phyloP scores from a whole-genome alignment of 2,329 filamentous ascomycete genomes.

The Xylariaceae sp. region DNA sequence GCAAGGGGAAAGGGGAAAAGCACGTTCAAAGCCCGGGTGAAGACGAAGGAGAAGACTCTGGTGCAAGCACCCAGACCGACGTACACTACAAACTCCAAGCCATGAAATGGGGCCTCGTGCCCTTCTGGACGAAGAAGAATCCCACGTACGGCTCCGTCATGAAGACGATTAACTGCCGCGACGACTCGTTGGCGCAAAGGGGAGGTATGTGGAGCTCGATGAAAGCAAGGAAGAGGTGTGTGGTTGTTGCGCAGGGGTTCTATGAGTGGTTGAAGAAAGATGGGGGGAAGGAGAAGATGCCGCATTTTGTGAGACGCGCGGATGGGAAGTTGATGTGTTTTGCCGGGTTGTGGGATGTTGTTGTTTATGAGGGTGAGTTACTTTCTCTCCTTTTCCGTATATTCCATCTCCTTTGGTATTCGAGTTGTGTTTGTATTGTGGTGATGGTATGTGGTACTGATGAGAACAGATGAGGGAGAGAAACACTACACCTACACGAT shows the following conservation, averaged over 20 bases:
- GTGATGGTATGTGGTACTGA: background rate
- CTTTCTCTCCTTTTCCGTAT: background rate
- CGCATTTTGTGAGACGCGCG: conserved; percentile 75
- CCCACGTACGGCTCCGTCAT: conserved; percentile 72
- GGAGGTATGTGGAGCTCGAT: conserved; percentile 88
- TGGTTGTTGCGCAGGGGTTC: conserved; percentile 86
- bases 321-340: conserved; percentile 84
- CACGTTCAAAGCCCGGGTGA: too few relatives aligned
- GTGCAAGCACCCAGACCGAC: too few relatives aligned
- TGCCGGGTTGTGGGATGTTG: conserved; percentile 88
- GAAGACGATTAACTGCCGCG: conserved; percentile 92
- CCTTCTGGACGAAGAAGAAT: conserved; percentile 85
- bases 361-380: conserved; percentile 64
- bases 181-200: conserved; percentile 72
- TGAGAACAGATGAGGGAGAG: conserved; percentile 42
- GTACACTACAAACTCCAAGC: conserved; percentile 74
- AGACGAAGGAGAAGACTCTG: too few relatives aligned
- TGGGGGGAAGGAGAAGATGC: conserved; percentile 68
- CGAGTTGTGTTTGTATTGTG: too few relatives aligned
- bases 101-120: conserved; percentile 95
- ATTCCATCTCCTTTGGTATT: background rate
- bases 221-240: conserved; percentile 83
- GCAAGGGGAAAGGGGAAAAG: too few relatives aligned
- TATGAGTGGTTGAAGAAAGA: conserved; percentile 90
- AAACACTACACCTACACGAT: conserved; percentile 86